Conservation (phyloP, 495 filamentous ascomycete genomes). For the Elasticomyces elasticus region DNA sequence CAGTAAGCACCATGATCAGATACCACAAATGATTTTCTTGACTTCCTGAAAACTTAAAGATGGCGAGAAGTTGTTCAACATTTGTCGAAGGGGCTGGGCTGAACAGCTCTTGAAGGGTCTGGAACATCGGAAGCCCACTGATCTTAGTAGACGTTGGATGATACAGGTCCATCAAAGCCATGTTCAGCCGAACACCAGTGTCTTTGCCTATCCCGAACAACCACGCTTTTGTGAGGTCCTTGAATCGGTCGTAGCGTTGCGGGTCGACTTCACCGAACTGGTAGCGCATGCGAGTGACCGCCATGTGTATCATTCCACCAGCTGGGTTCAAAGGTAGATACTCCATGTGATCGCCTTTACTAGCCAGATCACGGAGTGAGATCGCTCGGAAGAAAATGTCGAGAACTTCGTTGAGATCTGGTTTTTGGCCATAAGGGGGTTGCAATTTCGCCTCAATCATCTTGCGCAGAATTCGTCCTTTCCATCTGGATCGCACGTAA, state of each 20-base stretch:
- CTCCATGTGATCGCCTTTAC: not conserved
- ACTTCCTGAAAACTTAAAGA: not conserved
- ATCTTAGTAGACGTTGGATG: not conserved
- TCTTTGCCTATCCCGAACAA: too few relatives aligned
- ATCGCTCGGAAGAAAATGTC: slow-evolving; percentile 3
- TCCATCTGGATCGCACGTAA: too few relatives aligned
- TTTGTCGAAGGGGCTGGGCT: not conserved
- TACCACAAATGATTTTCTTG: not conserved
- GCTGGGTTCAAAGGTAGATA: not conserved
- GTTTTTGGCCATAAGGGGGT: not conserved
- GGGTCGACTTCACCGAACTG: not conserved
- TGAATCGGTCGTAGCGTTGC: not conserved
- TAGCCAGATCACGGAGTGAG: not conserved
- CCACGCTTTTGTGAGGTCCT: too few relatives aligned
- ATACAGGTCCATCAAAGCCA: not conserved
- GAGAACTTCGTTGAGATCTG: not conserved
- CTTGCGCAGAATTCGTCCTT: not conserved
- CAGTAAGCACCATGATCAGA: not conserved
- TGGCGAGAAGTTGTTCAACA: not conserved
- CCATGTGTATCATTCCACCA: not conserved
- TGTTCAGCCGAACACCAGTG: too few relatives aligned
- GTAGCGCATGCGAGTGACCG: not conserved
- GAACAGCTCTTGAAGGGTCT: not conserved
- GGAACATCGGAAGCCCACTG: not conserved
- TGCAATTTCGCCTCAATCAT: not conserved